A percentile compares a stretch with the other conserved stretches of the same genome.
Evolutionary conservation across 2,329 filamentous ascomycete species (phyloP).

Genomic region (Rutstroemia sp.): DNA sequence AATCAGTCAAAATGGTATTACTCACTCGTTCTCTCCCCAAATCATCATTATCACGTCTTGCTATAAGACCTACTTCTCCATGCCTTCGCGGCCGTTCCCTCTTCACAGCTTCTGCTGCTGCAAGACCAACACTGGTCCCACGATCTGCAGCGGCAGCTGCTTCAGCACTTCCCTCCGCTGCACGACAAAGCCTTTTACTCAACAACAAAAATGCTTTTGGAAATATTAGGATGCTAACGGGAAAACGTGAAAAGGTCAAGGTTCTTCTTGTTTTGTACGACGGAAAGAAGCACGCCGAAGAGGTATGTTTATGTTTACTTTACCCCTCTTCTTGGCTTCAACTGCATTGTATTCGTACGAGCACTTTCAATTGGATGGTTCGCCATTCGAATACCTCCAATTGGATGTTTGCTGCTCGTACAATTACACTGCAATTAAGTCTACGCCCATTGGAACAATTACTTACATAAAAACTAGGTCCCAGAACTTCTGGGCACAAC

Average conservation of each 20-base stretch:
- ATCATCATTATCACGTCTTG: slow-evolving; percentile 13
- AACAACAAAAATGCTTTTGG: slow-evolving; percentile 15
- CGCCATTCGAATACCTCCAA: no score
- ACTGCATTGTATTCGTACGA: slow-evolving; percentile 3
- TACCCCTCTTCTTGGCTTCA: neutral
- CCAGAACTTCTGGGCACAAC: slow-evolving; percentile 79
- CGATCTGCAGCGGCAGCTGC: neutral
- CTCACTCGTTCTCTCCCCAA: slow-evolving; percentile 25
- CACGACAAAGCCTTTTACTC: neutral
- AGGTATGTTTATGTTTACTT: slow-evolving; percentile 38
- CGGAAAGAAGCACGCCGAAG: slow-evolving; percentile 74
- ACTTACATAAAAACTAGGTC: slow-evolving; percentile 37
- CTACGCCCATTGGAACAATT: neutral
- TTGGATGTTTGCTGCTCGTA: no score
- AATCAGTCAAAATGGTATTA: slow-evolving; percentile 41
- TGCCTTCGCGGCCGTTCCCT: slow-evolving; percentile 7
- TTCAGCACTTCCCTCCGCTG: no score
- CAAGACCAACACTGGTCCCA: slow-evolving; percentile 14
- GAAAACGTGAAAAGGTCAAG: slow-evolving; percentile 63
- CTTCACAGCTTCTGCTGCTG: slow-evolving; percentile 15
- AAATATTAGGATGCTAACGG: slow-evolving; percentile 29
- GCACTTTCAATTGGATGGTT: neutral
- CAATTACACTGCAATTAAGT: slow-evolving; percentile 10
- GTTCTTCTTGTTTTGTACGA: slow-evolving; percentile 93
- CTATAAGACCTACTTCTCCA: slow-evolving; percentile 14